phyloP scores from a whole-genome alignment of 176 grass and related monocot species.

The Pontederia crassipes region DNA sequence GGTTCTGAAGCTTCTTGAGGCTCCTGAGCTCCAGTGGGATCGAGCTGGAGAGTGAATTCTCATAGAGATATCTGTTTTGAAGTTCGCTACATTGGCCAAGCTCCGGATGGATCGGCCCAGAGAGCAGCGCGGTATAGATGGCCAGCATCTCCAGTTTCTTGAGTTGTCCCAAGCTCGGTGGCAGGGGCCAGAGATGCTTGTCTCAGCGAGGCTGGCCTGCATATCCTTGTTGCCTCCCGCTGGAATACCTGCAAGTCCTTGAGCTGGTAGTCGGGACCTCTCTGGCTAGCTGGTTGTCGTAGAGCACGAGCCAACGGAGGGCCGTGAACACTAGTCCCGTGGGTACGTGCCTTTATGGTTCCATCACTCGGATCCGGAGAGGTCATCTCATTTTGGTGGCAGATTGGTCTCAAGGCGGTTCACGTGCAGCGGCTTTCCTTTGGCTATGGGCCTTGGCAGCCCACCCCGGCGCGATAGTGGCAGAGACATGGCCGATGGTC shows the following conservation, averaged over 20 bases:
- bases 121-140: conserved; percentile 64
- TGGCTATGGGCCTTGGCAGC: too few species aligned
- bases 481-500: too few species aligned
- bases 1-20: conserved; percentile 43
- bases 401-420: too few species aligned
- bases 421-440: too few species aligned
- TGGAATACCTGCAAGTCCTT: conserved; percentile 40
- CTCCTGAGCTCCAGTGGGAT: conserved; percentile 56
- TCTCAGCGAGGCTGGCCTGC: conserved; percentile 66
- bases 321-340: background rate
- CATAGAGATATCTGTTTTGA: conserved; percentile 63
- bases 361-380: too few species aligned
- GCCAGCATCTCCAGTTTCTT: conserved; percentile 55
- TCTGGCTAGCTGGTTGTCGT: conserved; percentile 75
- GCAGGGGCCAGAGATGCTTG: conserved; percentile 61
- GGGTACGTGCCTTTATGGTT: too few species aligned
- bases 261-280: conserved; percentile 38
- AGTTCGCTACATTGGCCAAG: conserved; percentile 44
- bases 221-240: conserved; percentile 73
- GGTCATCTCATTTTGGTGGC: too few species aligned
- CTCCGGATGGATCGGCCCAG: conserved; percentile 57
- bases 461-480: too few species aligned
- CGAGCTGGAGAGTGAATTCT: conserved; percentile 54
- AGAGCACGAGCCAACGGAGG: conserved; percentile 53
- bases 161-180: conserved; percentile 36